Evolutionary conservation across 441 rosid species (phyloP).

Genomic region (Francoa sonchifolia): DNA sequence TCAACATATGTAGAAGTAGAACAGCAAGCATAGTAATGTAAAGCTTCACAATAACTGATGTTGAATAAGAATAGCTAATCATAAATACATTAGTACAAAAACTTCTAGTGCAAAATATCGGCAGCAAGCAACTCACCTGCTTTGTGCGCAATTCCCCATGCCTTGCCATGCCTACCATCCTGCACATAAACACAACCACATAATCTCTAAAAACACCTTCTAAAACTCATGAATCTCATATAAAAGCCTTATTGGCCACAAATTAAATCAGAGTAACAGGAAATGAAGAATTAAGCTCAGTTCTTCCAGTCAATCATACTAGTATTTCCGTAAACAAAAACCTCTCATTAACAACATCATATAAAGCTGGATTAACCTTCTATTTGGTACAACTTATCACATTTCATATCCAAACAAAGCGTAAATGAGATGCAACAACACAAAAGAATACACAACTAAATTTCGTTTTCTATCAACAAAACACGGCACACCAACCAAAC

Average conservation of each 20-base stretch:
- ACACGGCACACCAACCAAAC: neutral
- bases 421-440: neutral
- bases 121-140: conserved; percentile 38
- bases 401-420: conserved; percentile 9
- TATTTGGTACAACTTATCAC: too few relatives aligned
- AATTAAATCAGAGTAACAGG: too few relatives aligned
- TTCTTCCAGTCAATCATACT: too few relatives aligned
- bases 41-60: too few relatives aligned
- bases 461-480: neutral
- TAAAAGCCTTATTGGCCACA: neutral
- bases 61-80: too few relatives aligned
- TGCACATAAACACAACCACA: conserved; percentile 24
- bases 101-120: neutral
- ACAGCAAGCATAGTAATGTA: too few relatives aligned
- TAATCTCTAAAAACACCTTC: conserved; percentile 12
- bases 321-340: too few relatives aligned
- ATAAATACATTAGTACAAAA: neutral
- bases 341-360: too few relatives aligned
- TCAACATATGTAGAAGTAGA: too few relatives aligned
- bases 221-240: neutral
- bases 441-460: neutral
- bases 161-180: conserved; percentile 94
- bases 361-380: too few relatives aligned
- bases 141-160: conserved; percentile 86
- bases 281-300: too few relatives aligned